These are phyloP conservation scores for Agastache rugosa DNA, from an alignment of 257 asterid genomes.

Conservation along the genomic window DNA sequence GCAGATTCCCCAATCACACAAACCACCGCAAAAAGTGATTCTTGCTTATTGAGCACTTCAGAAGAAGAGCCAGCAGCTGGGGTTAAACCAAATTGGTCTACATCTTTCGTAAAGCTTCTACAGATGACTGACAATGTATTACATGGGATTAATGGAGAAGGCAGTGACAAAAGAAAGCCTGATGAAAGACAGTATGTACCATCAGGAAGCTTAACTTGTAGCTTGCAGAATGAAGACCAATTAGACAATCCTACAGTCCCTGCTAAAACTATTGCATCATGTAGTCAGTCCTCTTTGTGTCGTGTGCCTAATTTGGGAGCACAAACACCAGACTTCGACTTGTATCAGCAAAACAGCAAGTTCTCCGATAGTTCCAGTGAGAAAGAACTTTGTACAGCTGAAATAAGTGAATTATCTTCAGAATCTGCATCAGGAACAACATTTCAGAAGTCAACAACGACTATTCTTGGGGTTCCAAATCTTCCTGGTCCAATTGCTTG, in stretches of 20 bases:
- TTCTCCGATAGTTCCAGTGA: slow-evolving; percentile 24
- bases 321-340: slow-evolving; percentile 41
- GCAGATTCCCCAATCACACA: slow-evolving; percentile 53
- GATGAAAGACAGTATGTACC: slow-evolving; percentile 34
- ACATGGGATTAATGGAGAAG: slow-evolving; percentile 47
- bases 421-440: slow-evolving; percentile 62
- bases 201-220: slow-evolving; percentile 38
- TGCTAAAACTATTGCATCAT: slow-evolving; percentile 29
- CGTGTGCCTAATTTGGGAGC: slow-evolving; percentile 41
- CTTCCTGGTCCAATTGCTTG: slow-evolving; percentile 43
- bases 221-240: slow-evolving; percentile 42
- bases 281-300: slow-evolving; percentile 36
- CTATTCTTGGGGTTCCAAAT: slow-evolving; percentile 39
- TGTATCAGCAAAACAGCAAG: slow-evolving; percentile 40
- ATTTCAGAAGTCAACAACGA: slow-evolving; percentile 37
- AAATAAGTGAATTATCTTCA: slow-evolving; percentile 65
- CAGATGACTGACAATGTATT: slow-evolving; percentile 52
- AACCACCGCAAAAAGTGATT: slow-evolving; percentile 53
- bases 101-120: slow-evolving; percentile 62
- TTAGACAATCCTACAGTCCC: slow-evolving; percentile 32
- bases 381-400: slow-evolving; percentile 48
- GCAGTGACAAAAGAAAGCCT: slow-evolving; percentile 34
- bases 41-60: slow-evolving; percentile 54
- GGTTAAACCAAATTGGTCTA: slow-evolving; percentile 40
- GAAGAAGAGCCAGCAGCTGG: slow-evolving; percentile 53